These are phyloP conservation scores for Scedosporium boydii DNA, from an alignment of 2,329 filamentous ascomycete genomes.

Conservation along the genomic window DNA sequence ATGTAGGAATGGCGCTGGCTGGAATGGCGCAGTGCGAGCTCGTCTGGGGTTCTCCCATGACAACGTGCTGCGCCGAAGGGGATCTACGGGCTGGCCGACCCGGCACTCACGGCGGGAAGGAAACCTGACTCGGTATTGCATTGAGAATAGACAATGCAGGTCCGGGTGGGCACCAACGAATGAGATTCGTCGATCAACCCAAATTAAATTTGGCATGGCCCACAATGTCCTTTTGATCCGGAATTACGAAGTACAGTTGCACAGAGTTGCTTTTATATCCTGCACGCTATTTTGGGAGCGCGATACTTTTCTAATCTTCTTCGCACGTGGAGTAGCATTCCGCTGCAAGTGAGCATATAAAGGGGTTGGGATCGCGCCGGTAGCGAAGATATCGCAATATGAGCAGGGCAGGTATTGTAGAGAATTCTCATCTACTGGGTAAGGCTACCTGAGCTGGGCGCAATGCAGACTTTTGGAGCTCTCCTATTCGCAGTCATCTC, in stretches of 20 bases:
- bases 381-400: neutral
- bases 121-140: neutral
- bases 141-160: neutral
- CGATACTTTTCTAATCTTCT: neutral
- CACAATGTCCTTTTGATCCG: neutral
- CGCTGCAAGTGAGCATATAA: neutral
- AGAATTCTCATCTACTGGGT: neutral
- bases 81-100: neutral
- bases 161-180: neutral
- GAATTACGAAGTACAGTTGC: too few species aligned
- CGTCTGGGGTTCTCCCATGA: slow-evolving; percentile 9
- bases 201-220: neutral
- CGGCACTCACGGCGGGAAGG: neutral
- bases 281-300: neutral
- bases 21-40: too few species aligned
- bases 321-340: neutral
- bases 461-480: slow-evolving; percentile 21
- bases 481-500: slow-evolving; percentile 17
- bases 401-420: neutral
- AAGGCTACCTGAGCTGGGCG: slow-evolving; percentile 4
- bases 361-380: neutral
- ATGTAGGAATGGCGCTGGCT: too few species aligned
- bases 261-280: too few species aligned
- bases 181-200: neutral
- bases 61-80: neutral